Base-by-base conservation (phyloP, 1,284 basidiomycete genomes). In the Sparassis latifolia region DNA sequence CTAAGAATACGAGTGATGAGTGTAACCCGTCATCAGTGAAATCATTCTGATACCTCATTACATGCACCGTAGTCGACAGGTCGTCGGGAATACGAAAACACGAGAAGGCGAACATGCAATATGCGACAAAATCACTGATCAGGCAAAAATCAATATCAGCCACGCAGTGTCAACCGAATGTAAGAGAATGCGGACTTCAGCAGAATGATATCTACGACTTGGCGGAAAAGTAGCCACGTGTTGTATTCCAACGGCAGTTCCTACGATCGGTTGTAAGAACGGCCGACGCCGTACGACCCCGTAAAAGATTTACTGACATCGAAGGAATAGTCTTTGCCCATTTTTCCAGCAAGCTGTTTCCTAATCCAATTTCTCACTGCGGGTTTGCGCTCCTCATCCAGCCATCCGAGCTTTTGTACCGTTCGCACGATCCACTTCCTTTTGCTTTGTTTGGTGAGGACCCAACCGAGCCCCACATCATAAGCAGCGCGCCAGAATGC, bases 91-190 rank as follows among this genome's bases (percentile, higher is more conserved):
- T 83, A 35, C 89, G 84, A 71, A 92, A 88, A 68, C 89, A 91
- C 51, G 92, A 80, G 74, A 92, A 95, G 1, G 95, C 93, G 66
- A 98, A 98, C 76, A 97, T 84, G 69, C 88, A 91, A 67, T 98
- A 99, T 1, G 96, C 87, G 52, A 96, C 67, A 66, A 99, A 99
- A 67, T 97, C 94, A 68, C 91, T 94, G 58, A 33, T 29, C 30
- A 33, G 12, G 29, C 30, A n/a, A 28, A 30, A 30, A 32, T 46
- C 28, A 10, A 10, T 12, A n/a, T 12, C 32, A 30, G 20, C 30
- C 20, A 27, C 35, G 20, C 38, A n/a, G 32, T 3, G 20, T 1
- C 10, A 35, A 30, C 31, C 44, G 40, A 27, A 42, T n/a, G 39
- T n/a, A 10, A 53, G 46, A n/a, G 52, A 53, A 42, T 3, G 9